These are phyloP conservation scores for Mariannaea sp. DNA, from an alignment of 2,329 filamentous ascomycete genomes.

Conservation along the genomic window DNA sequence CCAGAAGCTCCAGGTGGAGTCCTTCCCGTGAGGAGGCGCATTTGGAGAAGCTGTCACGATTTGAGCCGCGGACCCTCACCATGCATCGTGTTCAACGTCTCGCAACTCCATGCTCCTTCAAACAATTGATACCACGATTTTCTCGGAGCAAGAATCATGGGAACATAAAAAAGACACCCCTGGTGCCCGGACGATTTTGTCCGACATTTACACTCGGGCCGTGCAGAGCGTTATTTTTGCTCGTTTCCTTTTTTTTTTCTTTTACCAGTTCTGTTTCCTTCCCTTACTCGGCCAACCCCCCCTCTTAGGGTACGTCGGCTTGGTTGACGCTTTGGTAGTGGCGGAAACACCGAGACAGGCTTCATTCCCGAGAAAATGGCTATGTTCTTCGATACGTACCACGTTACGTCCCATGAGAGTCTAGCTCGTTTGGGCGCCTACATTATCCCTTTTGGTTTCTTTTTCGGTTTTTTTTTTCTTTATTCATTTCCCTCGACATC, in stretches of 20 bases:
- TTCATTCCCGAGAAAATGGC: constrained; percentile 36
- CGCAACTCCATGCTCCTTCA: constrained; percentile 17
- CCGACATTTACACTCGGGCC: constrained; percentile 18
- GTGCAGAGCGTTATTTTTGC: constrained; percentile 11
- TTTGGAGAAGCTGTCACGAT: constrained; percentile 34
- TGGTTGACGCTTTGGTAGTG: constrained; percentile 13
- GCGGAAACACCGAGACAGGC: constrained; percentile 38
- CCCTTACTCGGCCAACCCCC: constrained; percentile 5
- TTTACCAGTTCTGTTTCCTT: constrained; percentile 2
- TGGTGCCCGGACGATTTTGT: constrained; percentile 12
- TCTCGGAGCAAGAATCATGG: background rate
- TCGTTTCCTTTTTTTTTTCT: constrained; percentile 5
- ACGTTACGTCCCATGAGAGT: too few relatives aligned
- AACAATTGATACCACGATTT: constrained; percentile 12
- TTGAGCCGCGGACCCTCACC: constrained; percentile 36
- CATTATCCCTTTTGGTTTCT: too few relatives aligned
- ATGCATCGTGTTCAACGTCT: constrained; percentile 23
- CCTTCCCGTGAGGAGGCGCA: constrained; percentile 37
- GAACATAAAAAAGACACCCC: background rate
- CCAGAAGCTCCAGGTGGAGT: constrained; percentile 39
- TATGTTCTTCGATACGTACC: too few relatives aligned
- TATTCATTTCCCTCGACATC: background rate
- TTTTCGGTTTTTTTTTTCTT: constrained; percentile 1
- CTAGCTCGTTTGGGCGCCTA: too few relatives aligned
- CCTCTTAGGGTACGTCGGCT: constrained; percentile 12